Base-by-base conservation (phyloP, 1,139 yeast genomes). In the Meyerozyma carpophila region DNA sequence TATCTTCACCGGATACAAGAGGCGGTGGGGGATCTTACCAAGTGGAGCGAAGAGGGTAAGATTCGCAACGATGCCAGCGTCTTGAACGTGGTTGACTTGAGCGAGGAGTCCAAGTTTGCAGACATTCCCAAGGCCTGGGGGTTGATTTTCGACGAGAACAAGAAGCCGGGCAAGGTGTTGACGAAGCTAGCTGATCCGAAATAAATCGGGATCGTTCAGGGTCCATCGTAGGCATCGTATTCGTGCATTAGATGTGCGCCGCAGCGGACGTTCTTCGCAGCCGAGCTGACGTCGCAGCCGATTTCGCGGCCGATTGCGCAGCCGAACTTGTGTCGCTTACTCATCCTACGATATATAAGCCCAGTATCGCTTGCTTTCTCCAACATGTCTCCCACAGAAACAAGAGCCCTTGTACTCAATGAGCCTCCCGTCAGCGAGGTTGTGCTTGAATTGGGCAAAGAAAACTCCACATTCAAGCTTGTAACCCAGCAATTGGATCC, bases 71-170 rank as follows among this genome's bases (percentile, higher is more conserved):
- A 54, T 3, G 59, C 61, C 13, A 52, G 55, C 24, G 54, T 64
- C 1, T 64, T 62, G 27, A 62, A 73, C 3, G 50, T 74, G 31
- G 63, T 59, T 27, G 72, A 73, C 43, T 69, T 66, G 26, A 50
- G 56, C 6, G 66, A 63, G 26, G 66, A 57, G 3, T 50, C 59
- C 8, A 47, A 38, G 5, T 73, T 75, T 47, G 41, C 50, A 13
- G 57, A 66, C 31, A 62, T 76, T 43, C 81, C 81, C 20, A 57
- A 59, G 29, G 55, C 67, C 8, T 76, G 81, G 81, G 61, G 66
- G 21, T 62, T 68, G 32, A 50, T 76, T 32, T 75, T 74, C 56
- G 45, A 50, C n/a, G 48, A 49, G 10, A 49, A 54, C 36, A 63
- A 65, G 55, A 58, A 58, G n/a, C 56, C 55, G 6, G 71, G 71